Evolutionary conservation across 2,329 filamentous ascomycete genomes (phyloP).

Genomic region (Monascus ruber): DNA sequence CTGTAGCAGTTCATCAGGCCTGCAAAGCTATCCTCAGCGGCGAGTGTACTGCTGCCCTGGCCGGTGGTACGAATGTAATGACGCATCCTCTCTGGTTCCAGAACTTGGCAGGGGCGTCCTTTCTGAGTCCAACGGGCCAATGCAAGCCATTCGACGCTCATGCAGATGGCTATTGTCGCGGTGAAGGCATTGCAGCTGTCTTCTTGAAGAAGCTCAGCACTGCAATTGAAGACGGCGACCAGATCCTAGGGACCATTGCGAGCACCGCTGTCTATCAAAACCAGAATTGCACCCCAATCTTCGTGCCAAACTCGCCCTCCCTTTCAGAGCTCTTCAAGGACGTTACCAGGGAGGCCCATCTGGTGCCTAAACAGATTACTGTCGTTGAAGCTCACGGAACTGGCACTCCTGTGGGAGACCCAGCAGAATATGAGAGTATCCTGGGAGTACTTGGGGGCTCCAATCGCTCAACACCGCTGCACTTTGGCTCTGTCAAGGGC

Average conservation of each 20-base stretch:
- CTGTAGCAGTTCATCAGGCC: slow-evolving; percentile 23
- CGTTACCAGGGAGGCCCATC: slow-evolving; percentile 10
- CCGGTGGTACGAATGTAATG: slow-evolving; percentile 26
- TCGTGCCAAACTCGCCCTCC: slow-evolving; percentile 9
- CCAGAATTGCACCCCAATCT: slow-evolving; percentile 13
- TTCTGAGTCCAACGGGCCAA: slow-evolving; percentile 34
- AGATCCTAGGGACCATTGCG: slow-evolving; percentile 33
- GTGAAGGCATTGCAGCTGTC: slow-evolving; percentile 35
- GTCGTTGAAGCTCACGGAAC: slow-evolving; percentile 27
- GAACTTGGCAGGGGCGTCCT: slow-evolving; percentile 24
- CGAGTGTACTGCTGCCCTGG: slow-evolving; percentile 18
- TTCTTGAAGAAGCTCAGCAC: slow-evolving; percentile 36
- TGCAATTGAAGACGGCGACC: slow-evolving; percentile 36
- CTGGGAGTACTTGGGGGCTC: slow-evolving; percentile 10
- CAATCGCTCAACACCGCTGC: slow-evolving; percentile 4
- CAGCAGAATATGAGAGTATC: slow-evolving; percentile 17
- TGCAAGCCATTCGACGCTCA: slow-evolving; percentile 38
- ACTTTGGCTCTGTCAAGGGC: slow-evolving; percentile 22
- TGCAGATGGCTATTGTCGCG: slow-evolving; percentile 43
- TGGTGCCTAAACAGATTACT: slow-evolving; percentile 15
- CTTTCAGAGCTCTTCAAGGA: slow-evolving; percentile 20
- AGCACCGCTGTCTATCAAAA: slow-evolving; percentile 20
- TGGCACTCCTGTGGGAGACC: slow-evolving; percentile 21
- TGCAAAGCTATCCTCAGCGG: slow-evolving; percentile 10
- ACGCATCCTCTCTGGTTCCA: slow-evolving; percentile 13